phyloP scores from a whole-genome alignment of 306 rosid genomes.

The Quercus variabilis region DNA sequence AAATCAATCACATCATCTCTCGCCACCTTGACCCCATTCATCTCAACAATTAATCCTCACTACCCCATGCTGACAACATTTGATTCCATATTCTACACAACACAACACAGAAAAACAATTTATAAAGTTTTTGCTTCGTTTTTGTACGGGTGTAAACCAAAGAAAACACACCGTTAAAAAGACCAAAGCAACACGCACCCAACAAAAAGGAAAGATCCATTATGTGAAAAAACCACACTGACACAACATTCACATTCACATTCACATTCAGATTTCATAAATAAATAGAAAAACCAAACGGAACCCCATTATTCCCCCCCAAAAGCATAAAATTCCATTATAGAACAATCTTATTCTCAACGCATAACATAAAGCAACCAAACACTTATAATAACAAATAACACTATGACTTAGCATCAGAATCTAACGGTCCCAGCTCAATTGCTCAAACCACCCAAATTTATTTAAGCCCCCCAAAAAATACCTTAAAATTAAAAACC shows the following conservation, averaged over 20 bases:
- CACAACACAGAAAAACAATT: background rate
- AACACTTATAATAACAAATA: constrained; percentile 45
- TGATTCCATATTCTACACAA: constrained; percentile 52
- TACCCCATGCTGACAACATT: constrained; percentile 45
- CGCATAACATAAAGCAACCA: constrained; percentile 57
- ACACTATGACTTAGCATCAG: constrained; percentile 65
- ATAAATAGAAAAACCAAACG: background rate
- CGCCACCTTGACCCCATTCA: constrained; percentile 38
- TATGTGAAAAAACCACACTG: constrained; percentile 74
- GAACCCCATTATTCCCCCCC: constrained; percentile 48
- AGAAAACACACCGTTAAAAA: constrained; percentile 45
- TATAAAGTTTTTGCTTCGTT: constrained; percentile 17
- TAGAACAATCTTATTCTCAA: constrained; percentile 31
- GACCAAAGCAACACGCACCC: constrained; percentile 45
- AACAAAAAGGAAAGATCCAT: constrained; percentile 49
- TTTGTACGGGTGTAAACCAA: constrained; percentile 6
- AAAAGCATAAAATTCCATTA: constrained; percentile 18
- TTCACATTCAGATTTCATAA: constrained; percentile 29
- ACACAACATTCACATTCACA: background rate
- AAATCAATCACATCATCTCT: constrained; percentile 31
- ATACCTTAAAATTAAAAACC: constrained; percentile 15
- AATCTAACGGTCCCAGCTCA: constrained; percentile 65
- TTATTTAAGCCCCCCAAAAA: too few species aligned
- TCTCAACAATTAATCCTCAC: constrained; percentile 37
- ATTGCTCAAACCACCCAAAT: constrained; percentile 44